Base-by-base conservation (phyloP, 2,329 filamentous ascomycete species). In the Bipolaris victoriae region DNA sequence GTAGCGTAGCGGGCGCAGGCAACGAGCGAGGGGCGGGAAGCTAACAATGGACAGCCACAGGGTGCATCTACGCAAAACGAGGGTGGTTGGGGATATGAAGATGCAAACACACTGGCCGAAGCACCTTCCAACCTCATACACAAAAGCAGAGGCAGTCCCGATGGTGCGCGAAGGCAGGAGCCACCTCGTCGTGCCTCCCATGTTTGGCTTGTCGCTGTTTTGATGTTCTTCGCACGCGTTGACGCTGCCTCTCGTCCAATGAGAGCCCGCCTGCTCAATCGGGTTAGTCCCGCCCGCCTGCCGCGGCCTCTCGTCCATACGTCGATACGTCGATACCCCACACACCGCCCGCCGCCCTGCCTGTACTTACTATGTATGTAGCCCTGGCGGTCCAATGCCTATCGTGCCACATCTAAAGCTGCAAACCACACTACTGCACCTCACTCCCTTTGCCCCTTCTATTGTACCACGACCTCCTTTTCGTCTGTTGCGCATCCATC, bases 151-250 rank as follows among this genome's bases (percentile, higher is more conserved):
- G 49, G 54, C 31, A 55, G 57, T 57, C 53, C 59, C 48, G 61
- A 48, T 45, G 59, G 56, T 55, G 62, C 54, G 55, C 52, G 58
- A 58, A 52, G 48, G 52, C 60, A 58, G 41, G 57, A 48, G 52
- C 53, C 54, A 57, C 60, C 62, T 55, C 57, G 60, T 59, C 56
- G 61, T 58, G 51, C 52, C 55, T 61, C 49, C 57, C 45, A 58
- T 67, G 63, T 70, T 66, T 68, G 61, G 64, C 57, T 62, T 62
- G 63, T 64, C 63, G 64, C 63, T 70, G 68, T 68, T 69, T 66
- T 70, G 69, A 56, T 61, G 44, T 49, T 53, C 58, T 58, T 54
- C 52, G 51, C 55, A 58, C 65, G 61, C 64, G 64, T 58, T 54
- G 55, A 37, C 18, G 26, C 20, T 43, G 43, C 52, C 45, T 40